Evolutionary conservation across 345 rosid genomes (phyloP).

Genomic region (Stellera chamaejasme): DNA sequence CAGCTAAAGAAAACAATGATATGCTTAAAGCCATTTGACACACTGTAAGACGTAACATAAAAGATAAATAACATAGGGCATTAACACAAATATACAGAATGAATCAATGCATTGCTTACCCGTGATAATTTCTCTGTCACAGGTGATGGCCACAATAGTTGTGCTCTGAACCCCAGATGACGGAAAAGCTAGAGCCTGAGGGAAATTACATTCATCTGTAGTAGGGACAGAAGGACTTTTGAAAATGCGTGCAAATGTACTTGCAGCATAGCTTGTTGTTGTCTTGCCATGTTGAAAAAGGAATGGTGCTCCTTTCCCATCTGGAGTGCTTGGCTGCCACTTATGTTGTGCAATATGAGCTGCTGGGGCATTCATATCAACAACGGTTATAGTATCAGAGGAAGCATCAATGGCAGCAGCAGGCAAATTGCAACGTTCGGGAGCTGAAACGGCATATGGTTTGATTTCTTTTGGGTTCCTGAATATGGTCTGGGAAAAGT

Average conservation of each 20-base stretch:
- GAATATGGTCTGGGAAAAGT: slow-evolving; percentile 69
- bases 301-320: slow-evolving; percentile 91
- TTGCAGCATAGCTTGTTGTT: slow-evolving; percentile 48
- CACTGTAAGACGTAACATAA: no score
- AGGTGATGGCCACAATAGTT: slow-evolving; percentile 69
- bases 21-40: no score
- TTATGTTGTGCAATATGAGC: slow-evolving; percentile 85
- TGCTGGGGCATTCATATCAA: slow-evolving; percentile 83
- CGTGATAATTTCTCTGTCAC: slow-evolving; percentile 77
- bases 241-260: slow-evolving; percentile 85
- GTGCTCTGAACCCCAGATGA: slow-evolving; percentile 78
- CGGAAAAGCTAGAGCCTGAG: slow-evolving; percentile 89
- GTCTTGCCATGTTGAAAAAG: slow-evolving; percentile 90
- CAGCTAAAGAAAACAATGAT: no score
- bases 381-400: slow-evolving; percentile 67
- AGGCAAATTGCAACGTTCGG: slow-evolving; percentile 95
- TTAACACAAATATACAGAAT: neutral
- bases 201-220: slow-evolving; percentile 69
- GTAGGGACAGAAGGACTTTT: slow-evolving; percentile 62
- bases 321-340: slow-evolving; percentile 98
- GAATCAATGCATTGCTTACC: slow-evolving; percentile 33
- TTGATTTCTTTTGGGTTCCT: slow-evolving; percentile 82
- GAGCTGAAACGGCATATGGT: slow-evolving; percentile 62
- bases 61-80: neutral
- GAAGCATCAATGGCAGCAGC: slow-evolving; percentile 91